phyloP scores from a whole-genome alignment of 441 rosid species.

The Bruguiera hainesii region DNA sequence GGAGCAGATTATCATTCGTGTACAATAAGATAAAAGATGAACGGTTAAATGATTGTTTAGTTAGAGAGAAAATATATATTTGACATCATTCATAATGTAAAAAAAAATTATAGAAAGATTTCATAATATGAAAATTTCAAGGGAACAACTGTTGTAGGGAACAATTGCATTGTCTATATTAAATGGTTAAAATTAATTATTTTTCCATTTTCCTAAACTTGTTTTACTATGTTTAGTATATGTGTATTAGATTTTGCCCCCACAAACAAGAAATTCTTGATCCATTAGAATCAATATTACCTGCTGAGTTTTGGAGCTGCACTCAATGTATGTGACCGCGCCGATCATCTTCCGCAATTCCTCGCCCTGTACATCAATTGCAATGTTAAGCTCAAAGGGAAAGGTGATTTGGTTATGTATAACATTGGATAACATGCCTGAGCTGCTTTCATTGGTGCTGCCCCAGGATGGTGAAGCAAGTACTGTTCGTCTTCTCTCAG shows the following conservation, averaged over 20 bases:
- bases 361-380: conserved; percentile 55
- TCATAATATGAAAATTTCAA: too few species aligned
- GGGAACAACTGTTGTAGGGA: too few species aligned
- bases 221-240: neutral
- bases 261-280: too few species aligned
- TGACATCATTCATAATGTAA: too few species aligned
- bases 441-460: conserved; percentile 53
- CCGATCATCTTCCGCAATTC: conserved; percentile 80
- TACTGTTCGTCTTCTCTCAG: conserved; percentile 69
- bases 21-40: too few species aligned
- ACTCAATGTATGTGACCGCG: conserved; percentile 70
- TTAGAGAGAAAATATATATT: too few species aligned
- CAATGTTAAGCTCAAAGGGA: neutral
- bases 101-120: too few species aligned
- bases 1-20: too few species aligned
- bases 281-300: conserved; percentile 17
- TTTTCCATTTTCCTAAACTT: too few species aligned
- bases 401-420: neutral
- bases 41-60: too few species aligned
- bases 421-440: conserved; percentile 38
- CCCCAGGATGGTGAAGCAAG: conserved; percentile 66
- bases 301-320: conserved; percentile 97
- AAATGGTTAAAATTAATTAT: neutral
- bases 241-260: neutral
- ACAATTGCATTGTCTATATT: neutral